Percentiles rank a stretch among this genome's conserved stretches.
phyloP scores from a whole-genome alignment of 2,329 filamentous ascomycete species.

The Pyricularia sp. region DNA sequence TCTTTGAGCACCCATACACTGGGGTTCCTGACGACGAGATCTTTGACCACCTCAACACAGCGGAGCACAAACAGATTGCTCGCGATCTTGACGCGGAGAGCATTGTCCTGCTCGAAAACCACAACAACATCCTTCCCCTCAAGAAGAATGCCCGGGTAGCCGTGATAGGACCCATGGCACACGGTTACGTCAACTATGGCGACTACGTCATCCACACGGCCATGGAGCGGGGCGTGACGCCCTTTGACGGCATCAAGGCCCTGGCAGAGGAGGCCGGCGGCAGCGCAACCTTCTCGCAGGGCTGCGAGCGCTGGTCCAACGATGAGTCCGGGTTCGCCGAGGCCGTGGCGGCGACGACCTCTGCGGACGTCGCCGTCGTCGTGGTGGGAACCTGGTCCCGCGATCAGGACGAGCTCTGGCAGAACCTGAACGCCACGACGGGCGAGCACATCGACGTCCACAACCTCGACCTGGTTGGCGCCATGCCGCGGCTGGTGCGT shows the following conservation, averaged over 20 bases:
- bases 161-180: conserved; percentile 64
- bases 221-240: conserved; percentile 53
- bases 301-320: conserved; percentile 60
- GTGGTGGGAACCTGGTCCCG: conserved; percentile 65
- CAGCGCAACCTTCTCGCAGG: conserved; percentile 52
- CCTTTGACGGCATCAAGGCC: conserved; percentile 53
- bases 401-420: conserved; percentile 60
- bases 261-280: conserved; percentile 34
- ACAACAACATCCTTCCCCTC: conserved; percentile 36
- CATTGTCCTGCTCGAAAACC: conserved; percentile 48
- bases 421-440: conserved; percentile 58
- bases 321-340: conserved; percentile 55
- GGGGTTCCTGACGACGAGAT: conserved; percentile 43
- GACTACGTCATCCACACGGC: conserved; percentile 59
- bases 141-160: conserved; percentile 55
- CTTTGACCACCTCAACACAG: conserved; percentile 45
- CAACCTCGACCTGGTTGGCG: conserved; percentile 53
- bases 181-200: conserved; percentile 45
- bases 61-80: conserved; percentile 43
- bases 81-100: conserved; percentile 51
- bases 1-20: conserved; percentile 58
- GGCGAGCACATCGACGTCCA: conserved; percentile 60
- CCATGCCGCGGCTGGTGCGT: conserved; percentile 52
- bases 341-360: conserved; percentile 50
- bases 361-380: conserved; percentile 59